These are phyloP conservation scores for Aciculoconidium aculeatum DNA, from an alignment of 805 yeast genomes.

Conservation along the genomic window DNA sequence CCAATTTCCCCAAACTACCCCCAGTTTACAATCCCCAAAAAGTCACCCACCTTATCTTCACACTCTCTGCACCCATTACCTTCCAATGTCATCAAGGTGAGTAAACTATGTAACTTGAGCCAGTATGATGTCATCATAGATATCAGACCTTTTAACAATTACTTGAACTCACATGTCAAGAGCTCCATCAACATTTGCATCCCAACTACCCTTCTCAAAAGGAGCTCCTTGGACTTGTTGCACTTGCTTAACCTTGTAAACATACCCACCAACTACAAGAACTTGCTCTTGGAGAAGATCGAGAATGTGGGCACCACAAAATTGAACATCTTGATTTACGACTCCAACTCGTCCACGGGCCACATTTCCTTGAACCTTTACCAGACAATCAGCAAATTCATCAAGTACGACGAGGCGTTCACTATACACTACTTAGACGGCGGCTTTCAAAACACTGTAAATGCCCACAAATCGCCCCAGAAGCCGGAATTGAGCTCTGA, in stretches of 20 bases:
- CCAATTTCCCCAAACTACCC: too few species aligned
- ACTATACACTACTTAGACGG: slow-evolving; percentile 20
- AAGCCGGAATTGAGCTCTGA: too few species aligned
- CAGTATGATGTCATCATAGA: slow-evolving; percentile 24
- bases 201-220: slow-evolving; percentile 39
- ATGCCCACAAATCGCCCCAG: slow-evolving; percentile 5
- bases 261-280: slow-evolving; percentile 16
- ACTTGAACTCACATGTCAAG: slow-evolving; percentile 22
- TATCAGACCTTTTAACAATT: slow-evolving; percentile 34
- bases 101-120: slow-evolving; percentile 6
- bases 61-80: too few species aligned
- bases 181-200: slow-evolving; percentile 35
- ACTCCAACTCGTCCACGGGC: slow-evolving; percentile 18
- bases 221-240: slow-evolving; percentile 28
- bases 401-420: slow-evolving; percentile 15
- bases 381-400: slow-evolving; percentile 30
- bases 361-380: slow-evolving; percentile 22
- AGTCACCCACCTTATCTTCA: too few species aligned
- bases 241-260: slow-evolving; percentile 29
- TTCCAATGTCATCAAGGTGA: slow-evolving; percentile 5
- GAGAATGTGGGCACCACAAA: slow-evolving; percentile 4
- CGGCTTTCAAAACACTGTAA: slow-evolving; percentile 16
- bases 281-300: slow-evolving; percentile 12
- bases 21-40: too few species aligned
- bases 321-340: slow-evolving; percentile 28